Evolutionary conservation across 768 basidiomycete species (phyloP).

Genomic region (Pleurotus cornucopiae): DNA sequence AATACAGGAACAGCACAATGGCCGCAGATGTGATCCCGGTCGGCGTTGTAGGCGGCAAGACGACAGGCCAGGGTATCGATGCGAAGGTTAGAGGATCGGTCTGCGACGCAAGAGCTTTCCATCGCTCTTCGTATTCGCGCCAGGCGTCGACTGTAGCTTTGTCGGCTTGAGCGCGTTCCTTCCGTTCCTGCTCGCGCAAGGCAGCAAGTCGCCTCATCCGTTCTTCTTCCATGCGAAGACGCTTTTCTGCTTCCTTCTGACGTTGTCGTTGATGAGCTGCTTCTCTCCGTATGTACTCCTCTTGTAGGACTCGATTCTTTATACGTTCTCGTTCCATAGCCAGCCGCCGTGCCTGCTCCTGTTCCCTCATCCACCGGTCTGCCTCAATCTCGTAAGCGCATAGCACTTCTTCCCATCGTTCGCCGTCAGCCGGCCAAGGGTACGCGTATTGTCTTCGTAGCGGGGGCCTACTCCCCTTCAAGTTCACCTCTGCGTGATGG

Average conservation of each 20-base stretch:
- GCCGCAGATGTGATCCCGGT: conserved; percentile 51
- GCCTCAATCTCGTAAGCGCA: conserved; percentile 49
- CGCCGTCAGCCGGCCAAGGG: conserved; percentile 25
- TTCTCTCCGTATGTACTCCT: conserved; percentile 54
- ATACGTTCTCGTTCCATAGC: conserved; percentile 43
- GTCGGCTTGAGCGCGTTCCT: conserved; percentile 36
- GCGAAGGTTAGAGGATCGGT: conserved; percentile 50
- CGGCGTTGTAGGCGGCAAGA: conserved; percentile 32
- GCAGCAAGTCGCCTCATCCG: conserved; percentile 31
- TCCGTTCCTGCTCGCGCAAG: conserved; percentile 35
- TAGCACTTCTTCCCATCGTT: conserved; percentile 48
- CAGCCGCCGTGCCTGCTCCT: conserved; percentile 39
- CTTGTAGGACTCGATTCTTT: conserved; percentile 42
- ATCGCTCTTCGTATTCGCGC: conserved; percentile 60
- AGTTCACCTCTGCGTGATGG: background rate
- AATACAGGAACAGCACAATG: conserved; percentile 60
- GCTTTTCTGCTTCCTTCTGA: conserved; percentile 41
- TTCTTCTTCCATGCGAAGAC: conserved; percentile 40
- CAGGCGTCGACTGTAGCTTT: conserved; percentile 52
- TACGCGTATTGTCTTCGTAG: conserved; percentile 7
- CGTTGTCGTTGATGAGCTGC: conserved; percentile 40
- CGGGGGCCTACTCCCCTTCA: conserved; percentile 16
- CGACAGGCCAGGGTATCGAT: conserved; percentile 70
- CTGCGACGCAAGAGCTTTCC: conserved; percentile 47
- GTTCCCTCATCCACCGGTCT: conserved; percentile 49